Conservation (phyloP, 805 yeast species). For the Ogataea parapolymorpha region DNA sequence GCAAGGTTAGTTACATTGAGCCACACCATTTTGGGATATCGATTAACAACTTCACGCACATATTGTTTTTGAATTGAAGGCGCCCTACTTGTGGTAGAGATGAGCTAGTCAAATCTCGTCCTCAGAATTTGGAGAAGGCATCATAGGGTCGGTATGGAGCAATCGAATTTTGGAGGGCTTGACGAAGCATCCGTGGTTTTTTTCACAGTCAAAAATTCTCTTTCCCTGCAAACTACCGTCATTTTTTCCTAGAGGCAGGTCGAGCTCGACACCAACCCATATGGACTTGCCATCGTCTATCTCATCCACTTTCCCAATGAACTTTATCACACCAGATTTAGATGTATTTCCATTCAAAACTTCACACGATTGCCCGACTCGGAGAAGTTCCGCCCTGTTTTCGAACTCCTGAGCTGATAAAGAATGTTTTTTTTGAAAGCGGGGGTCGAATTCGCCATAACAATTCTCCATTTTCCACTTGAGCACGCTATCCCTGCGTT, state of each 20-base stretch:
- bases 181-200: constrained; percentile 73
- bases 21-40: no score
- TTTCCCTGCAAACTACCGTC: constrained; percentile 69
- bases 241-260: constrained; percentile 84
- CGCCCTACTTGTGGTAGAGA: no score
- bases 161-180: constrained; percentile 42
- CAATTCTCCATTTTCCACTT: constrained; percentile 71
- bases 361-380: constrained; percentile 54
- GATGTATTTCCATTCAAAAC: constrained; percentile 34
- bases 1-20: no score
- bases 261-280: constrained; percentile 87
- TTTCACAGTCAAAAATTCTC: constrained; percentile 52
- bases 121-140: background rate
- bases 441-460: constrained; percentile 67
- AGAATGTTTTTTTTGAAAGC: constrained; percentile 2
- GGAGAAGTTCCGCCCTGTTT: background rate
- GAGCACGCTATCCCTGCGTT: constrained; percentile 58
- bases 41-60: no score
- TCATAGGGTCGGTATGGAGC: background rate
- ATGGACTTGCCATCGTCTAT: constrained; percentile 45
- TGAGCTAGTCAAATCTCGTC: background rate
- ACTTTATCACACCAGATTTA: constrained; percentile 71
- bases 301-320: constrained; percentile 62
- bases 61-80: no score
- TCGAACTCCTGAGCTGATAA: background rate